A percentile compares a stretch with the other conserved stretches of the same genome.
phyloP scores from a whole-genome alignment of 2,329 filamentous ascomycete genomes.

The Annulohypoxylon truncatum region DNA sequence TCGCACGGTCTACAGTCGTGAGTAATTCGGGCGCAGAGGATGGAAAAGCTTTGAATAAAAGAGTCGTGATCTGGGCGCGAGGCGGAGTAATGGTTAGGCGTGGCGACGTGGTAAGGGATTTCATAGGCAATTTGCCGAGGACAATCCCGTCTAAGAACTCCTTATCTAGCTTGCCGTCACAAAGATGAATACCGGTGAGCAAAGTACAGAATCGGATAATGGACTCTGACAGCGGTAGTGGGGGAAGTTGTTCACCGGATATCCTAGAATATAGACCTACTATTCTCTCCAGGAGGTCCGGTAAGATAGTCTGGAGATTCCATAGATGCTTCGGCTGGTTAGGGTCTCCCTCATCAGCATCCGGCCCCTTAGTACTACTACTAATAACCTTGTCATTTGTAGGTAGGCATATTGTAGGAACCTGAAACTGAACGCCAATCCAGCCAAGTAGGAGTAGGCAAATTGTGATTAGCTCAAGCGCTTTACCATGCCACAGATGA shows the following conservation, averaged over 20 bases:
- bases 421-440: conserved; percentile 83
- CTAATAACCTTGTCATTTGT: conserved; percentile 60
- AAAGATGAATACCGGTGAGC: conserved; percentile 73
- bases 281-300: conserved; percentile 80
- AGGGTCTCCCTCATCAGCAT: conserved; percentile 56
- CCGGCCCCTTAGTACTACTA: conserved; percentile 49
- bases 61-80: conserved; percentile 72
- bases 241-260: conserved; percentile 76
- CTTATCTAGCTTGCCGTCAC: conserved; percentile 71
- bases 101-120: conserved; percentile 63
- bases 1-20: conserved; percentile 79
- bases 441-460: conserved; percentile 87
- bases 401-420: conserved; percentile 69
- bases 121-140: conserved; percentile 66
- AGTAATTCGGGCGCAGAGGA: conserved; percentile 73
- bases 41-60: conserved; percentile 78
- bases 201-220: conserved; percentile 79
- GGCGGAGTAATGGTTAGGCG: conserved; percentile 66
- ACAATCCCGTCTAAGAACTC: conserved; percentile 73
- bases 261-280: conserved; percentile 78
- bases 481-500: conserved; percentile 97
- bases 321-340: conserved; percentile 65
- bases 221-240: conserved; percentile 77
- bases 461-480: conserved; percentile 86
- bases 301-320: conserved; percentile 69